Percentiles rank a stretch among this genome's conserved stretches.
These are phyloP conservation scores for Warburgia ugandensis DNA, from an alignment of 164 flowering plant species.

Conservation along the genomic window DNA sequence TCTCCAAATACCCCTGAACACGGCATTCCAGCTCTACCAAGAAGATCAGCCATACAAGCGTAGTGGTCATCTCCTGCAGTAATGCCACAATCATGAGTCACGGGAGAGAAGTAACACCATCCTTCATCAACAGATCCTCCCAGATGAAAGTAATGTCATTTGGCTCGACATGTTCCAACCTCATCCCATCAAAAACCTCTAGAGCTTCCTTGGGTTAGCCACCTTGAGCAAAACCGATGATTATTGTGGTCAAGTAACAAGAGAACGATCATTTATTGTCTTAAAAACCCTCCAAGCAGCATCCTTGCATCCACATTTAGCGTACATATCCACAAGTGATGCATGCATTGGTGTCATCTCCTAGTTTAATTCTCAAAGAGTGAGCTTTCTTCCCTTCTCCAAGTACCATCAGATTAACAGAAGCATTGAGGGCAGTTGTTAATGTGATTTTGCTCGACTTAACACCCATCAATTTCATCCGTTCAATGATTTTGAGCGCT, in stretches of 20 bases:
- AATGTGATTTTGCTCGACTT: conserved; percentile 55
- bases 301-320: conserved; percentile 69
- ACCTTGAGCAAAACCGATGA: conserved; percentile 69
- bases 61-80: conserved; percentile 70
- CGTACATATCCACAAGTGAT: conserved; percentile 79
- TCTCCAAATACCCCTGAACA: conserved; percentile 53
- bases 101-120: conserved; percentile 46
- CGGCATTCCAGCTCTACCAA: conserved; percentile 60
- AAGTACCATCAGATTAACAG: conserved; percentile 50
- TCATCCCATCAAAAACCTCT: conserved; percentile 52
- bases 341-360: conserved; percentile 42
- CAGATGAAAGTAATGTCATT: conserved; percentile 61
- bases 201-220: conserved; percentile 48
- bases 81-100: conserved; percentile 42
- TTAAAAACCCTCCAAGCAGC: conserved; percentile 41
- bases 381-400: conserved; percentile 67
- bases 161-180: conserved; percentile 30
- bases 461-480: conserved; percentile 53
- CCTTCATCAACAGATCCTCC: conserved; percentile 58
- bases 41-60: conserved; percentile 67
- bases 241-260: conserved; percentile 74
- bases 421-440: conserved; percentile 65
- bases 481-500: conserved; percentile 36
- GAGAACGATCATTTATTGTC: conserved; percentile 36
- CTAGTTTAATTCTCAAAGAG: conserved; percentile 58